Evolutionary conservation across 768 basidiomycete genomes (phyloP), one percentile per base, ranked within the genome.

Genomic region (Pleurotus djamor): DNA sequence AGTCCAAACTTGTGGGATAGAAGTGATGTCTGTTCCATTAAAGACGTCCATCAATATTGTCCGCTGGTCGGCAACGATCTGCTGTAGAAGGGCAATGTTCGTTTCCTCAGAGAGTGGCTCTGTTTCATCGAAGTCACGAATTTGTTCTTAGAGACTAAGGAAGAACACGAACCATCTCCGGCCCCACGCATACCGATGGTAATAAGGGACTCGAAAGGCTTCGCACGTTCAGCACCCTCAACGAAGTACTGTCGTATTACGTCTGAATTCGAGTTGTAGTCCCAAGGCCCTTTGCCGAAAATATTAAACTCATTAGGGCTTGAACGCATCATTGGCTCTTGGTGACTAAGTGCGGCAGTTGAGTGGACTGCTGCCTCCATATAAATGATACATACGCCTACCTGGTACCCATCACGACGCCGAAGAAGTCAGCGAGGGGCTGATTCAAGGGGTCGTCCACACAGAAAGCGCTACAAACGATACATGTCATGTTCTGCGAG

Each of bases 311-410:
- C 87, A 60, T 81, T 78, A 4, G 88, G 87, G 2, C 83, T 85
- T 36, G 86, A 85, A 17, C 88, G 82, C 77, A 85, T 83, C 85
- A 89, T 88, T 7, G 89, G 88, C 65, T 91, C 88, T 68, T 90
- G 83, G 66, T 89, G 86, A 69, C 83, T 83, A 37, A 12, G 21
- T 28, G 21, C 3, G 36, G 6, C 21, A 48, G 47, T 21, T 9
- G 52, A 36, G 36, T 32, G 36, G 35, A 41, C 21, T 13, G 48
- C 33, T 54, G 33, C 57, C 41, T 16, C 45, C n/a, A 17, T 37
- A 4, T n/a, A 6, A 57, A 21, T 13, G 10, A 21, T 28, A 3
- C 21, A 28, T 28, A 28, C 45, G 58, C 68, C 14, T 37, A 78
- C 82, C 81, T 86, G 2, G 88, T 88, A 49, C 88, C 86, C 85